Base-by-base conservation (phyloP, 371 early-diverging fungal species). In the Mortierella polycephala region DNA sequence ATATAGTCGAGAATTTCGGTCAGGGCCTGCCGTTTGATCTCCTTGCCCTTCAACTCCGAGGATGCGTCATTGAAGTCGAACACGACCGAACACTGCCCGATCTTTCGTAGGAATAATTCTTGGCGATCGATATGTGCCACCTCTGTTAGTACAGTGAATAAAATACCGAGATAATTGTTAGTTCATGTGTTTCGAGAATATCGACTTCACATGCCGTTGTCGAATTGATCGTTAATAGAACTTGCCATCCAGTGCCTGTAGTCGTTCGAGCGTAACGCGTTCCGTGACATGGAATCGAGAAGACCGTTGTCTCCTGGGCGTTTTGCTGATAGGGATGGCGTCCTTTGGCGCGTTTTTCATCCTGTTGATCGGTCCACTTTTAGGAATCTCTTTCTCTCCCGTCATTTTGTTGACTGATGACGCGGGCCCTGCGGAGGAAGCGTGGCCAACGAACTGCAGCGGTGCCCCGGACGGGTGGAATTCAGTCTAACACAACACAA, bases 21-120 rank as follows among this genome's bases (percentile, higher is more conserved):
- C 64, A 98, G 81, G 8, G 95, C 89, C 67, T 92, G 90, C 55
- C 95, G 87, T 81, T 98, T 98, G 68, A 97, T 95, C 71, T 98
- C 98, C 73, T 98, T 98, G 71, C 94, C 94, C 69, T 90, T 93
- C 23, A 96, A 81, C 81, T 96, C 94, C 18, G 92, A 88, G 30
- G 92, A 85, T 16, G 92, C 87, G 85, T 96, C 96, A 69, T 87
- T 94, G 72, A 98, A 98, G 82, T 98, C 99, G 72, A 97, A 98
- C 18, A 97, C 79, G 21, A 95, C 91, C 53, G 88, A 85, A 81
- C 98, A 98, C 81, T 98, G 98, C 16, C 82, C 82, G 20, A 98
- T 81, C 83, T 98, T 98, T 79, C 90, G 90, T 60, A 94, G 65
- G 60, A 98, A 91, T n/a, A 98, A 85, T 16, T 93, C 92, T 54